phyloP scores from a whole-genome alignment of 371 early-diverging fungal genomes.

The Rhizomucor pusillus region DNA sequence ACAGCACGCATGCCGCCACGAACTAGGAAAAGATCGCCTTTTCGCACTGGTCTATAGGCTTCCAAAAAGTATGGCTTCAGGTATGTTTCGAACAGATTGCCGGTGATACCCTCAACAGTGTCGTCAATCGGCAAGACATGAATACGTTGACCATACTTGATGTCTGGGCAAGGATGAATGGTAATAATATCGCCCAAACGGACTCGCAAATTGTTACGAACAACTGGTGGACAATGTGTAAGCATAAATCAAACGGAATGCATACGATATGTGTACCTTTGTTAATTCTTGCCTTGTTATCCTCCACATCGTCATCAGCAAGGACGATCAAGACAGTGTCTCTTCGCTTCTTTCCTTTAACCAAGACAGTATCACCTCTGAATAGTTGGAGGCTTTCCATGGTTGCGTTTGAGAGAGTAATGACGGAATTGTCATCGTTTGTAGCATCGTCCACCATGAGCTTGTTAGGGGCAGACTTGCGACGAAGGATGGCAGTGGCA shows the following conservation, averaged over 20 bases:
- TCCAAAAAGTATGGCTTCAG: constrained; percentile 98
- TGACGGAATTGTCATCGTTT: constrained; percentile 96
- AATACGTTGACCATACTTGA: constrained; percentile 94
- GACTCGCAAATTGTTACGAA: constrained; percentile 96
- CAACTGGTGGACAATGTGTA: constrained; percentile 53
- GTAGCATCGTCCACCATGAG: constrained; percentile 96
- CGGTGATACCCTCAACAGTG: constrained; percentile 96
- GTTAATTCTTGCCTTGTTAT: constrained; percentile 93
- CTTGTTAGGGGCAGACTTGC: constrained; percentile 95
- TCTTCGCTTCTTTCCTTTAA: constrained; percentile 98
- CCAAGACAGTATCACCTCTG: constrained; percentile 91
- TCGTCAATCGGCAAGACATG: constrained; percentile 99
- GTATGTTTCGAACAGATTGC: constrained; percentile 97
- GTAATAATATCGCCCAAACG: constrained; percentile 98
- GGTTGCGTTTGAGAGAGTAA: constrained; percentile 85
- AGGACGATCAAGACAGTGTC: constrained; percentile 96
- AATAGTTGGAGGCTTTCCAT: constrained; percentile 93
- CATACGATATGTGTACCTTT: constrained; percentile 56
- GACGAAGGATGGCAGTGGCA: constrained; percentile 93
- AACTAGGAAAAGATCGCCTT: constrained; percentile 95
- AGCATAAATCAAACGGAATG: not conserved
- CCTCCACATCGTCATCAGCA: constrained; percentile 90
- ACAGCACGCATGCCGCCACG: constrained; percentile 98
- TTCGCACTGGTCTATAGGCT: constrained; percentile 91
- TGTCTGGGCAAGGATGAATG: constrained; percentile 94